Percentiles rank a stretch among this genome's conserved stretches.
These are phyloP conservation scores for Suhomyces bokatorum DNA, from an alignment of 1,139 yeast species.

Conservation along the genomic window DNA sequence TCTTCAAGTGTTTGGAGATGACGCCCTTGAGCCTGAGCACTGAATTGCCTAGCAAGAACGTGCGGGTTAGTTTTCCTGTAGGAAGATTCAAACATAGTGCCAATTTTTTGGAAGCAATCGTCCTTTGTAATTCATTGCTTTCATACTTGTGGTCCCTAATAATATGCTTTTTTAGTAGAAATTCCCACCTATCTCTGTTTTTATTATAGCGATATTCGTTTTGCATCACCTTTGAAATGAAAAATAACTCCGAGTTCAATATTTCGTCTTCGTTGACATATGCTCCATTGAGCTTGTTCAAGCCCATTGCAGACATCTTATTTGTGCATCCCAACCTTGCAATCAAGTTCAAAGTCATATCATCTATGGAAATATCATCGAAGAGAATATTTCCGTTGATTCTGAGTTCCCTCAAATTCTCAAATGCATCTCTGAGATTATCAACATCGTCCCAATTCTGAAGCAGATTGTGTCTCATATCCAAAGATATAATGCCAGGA, in stretches of 20 bases:
- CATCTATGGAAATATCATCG: slow-evolving; percentile 31
- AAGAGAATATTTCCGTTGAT: slow-evolving; percentile 57
- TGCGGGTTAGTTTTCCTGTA: slow-evolving; percentile 10
- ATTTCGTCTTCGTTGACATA: slow-evolving; percentile 48
- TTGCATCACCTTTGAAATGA: slow-evolving; percentile 51
- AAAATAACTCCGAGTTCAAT: slow-evolving; percentile 65
- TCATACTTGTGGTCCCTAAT: slow-evolving; percentile 9
- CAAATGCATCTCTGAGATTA: slow-evolving; percentile 27
- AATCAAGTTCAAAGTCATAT: slow-evolving; percentile 43
- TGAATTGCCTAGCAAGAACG: slow-evolving; percentile 26
- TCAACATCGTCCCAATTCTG: slow-evolving; percentile 53
- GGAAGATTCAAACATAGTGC: slow-evolving; percentile 6
- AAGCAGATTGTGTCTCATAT: slow-evolving; percentile 51
- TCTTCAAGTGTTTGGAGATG: slow-evolving; percentile 17
- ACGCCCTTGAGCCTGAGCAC: slow-evolving; percentile 33
- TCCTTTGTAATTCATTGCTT: not conserved
- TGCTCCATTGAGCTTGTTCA: slow-evolving; percentile 59
- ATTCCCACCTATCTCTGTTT: slow-evolving; percentile 26
- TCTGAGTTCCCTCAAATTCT: slow-evolving; percentile 44
- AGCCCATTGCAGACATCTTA: slow-evolving; percentile 12
- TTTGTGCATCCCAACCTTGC: slow-evolving; percentile 45
- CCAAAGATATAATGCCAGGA: slow-evolving; percentile 27
- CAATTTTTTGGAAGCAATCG: slow-evolving; percentile 9
- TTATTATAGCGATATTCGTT: slow-evolving; percentile 29
- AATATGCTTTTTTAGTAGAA: slow-evolving; percentile 27